These are phyloP conservation scores for Wickerhamiella qilinensis DNA, from an alignment of 805 yeast genomes.

Conservation along the genomic window DNA sequence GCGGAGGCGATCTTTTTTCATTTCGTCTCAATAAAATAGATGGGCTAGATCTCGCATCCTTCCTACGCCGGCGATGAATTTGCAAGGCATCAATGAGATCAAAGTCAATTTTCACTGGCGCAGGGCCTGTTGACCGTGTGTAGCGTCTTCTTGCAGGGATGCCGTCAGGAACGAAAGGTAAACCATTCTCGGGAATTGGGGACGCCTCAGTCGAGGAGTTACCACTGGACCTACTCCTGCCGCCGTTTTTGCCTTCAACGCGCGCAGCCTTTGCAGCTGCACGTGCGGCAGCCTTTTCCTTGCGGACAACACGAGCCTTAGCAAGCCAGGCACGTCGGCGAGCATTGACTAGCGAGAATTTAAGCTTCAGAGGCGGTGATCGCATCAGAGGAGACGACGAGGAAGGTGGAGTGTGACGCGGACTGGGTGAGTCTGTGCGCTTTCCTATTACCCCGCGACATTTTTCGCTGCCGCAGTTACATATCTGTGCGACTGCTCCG, in stretches of 20 bases:
- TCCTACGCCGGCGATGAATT: neutral
- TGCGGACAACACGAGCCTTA: neutral
- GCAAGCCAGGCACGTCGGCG: neutral
- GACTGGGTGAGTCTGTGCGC: neutral
- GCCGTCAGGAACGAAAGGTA: neutral
- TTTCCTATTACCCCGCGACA: conserved; percentile 26
- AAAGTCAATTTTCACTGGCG: neutral
- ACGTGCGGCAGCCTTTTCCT: neutral
- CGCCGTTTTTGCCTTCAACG: neutral
- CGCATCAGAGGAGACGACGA: neutral
- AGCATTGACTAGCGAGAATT: neutral
- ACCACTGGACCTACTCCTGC: neutral
- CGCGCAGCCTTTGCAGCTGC: neutral
- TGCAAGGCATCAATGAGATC: neutral
- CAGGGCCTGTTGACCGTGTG: neutral
- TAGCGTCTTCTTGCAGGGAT: neutral
- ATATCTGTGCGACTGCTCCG: conserved; percentile 28
- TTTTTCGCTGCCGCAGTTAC: conserved; percentile 28
- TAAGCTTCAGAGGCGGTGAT: neutral
- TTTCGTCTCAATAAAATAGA: too few relatives aligned
- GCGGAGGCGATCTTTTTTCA: too few relatives aligned
- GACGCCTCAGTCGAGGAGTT: neutral
- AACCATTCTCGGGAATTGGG: neutral
- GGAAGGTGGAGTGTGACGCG: too few relatives aligned
- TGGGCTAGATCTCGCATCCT: too few relatives aligned